phyloP scores from a whole-genome alignment of 352 stramenopile species.

The Globisporangium perplexum region DNA sequence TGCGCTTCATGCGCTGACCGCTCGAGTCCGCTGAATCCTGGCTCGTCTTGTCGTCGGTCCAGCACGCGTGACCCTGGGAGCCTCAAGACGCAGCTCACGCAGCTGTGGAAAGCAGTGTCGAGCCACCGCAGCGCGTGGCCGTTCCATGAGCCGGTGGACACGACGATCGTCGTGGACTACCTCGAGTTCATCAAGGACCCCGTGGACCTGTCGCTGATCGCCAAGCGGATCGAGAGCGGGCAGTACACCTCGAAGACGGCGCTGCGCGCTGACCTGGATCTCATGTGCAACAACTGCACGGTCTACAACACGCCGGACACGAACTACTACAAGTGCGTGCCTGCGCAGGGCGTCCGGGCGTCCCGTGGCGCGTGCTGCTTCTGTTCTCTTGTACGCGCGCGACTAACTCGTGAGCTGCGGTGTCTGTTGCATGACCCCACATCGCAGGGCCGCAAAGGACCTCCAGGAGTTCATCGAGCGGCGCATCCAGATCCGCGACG shows the following conservation, averaged over 20 bases:
- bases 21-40: background rate
- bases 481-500: conserved; percentile 50
- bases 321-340: conserved; percentile 94
- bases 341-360: background rate
- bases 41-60: background rate
- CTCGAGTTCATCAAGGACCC: conserved; percentile 95
- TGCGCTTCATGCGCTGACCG: conserved; percentile 3
- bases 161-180: conserved; percentile 94
- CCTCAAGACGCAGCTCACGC: conserved; percentile 78
- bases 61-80: conserved; percentile 77
- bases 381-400: no score
- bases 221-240: conserved; percentile 77
- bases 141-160: conserved; percentile 97
- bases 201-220: conserved; percentile 85
- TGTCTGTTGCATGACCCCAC: background rate
- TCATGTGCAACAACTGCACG: conserved; percentile 98
- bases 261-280: conserved; percentile 92
- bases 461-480: conserved; percentile 70
- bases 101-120: conserved; percentile 88
- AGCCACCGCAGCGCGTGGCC: conserved; percentile 96
- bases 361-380: background rate
- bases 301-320: conserved; percentile 95
- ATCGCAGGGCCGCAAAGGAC: conserved; percentile 61
- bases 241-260: conserved; percentile 90
- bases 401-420: background rate